Conservation (phyloP, 768 basidiomycete species). For the Lactifluus hygrophoroides region DNA sequence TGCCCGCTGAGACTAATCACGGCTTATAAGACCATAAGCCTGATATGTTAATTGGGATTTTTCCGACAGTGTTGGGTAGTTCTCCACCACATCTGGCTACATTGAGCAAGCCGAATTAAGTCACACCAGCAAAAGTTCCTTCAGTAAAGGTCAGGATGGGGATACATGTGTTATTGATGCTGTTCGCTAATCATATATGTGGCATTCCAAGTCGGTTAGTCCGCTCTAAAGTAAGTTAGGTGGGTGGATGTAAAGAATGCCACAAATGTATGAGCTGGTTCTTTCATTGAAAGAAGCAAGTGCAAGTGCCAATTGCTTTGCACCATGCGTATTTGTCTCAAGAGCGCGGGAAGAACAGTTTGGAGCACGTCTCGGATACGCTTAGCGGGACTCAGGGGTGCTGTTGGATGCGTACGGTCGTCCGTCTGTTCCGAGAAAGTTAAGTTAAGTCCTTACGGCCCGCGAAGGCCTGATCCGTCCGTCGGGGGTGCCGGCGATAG, state of each 20-base stretch:
- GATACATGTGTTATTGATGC: neutral
- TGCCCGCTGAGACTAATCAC: too few species aligned
- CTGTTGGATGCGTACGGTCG: too few species aligned
- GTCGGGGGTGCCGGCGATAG: neutral
- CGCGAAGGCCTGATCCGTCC: conserved; percentile 4
- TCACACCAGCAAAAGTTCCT: conserved; percentile 6
- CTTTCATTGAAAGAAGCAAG: neutral
- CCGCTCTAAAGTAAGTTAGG: neutral
- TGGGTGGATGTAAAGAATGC: neutral
- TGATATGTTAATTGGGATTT: too few species aligned
- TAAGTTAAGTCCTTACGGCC: neutral
- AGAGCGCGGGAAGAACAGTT: neutral
- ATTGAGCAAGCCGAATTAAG: neutral
- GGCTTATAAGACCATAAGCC: too few species aligned
- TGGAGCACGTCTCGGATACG: neutral
- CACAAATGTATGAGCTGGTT: neutral
- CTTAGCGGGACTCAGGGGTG: neutral
- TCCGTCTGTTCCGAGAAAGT: conserved; percentile 3
- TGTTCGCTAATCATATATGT: neutral
- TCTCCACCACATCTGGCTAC: conserved; percentile 5
- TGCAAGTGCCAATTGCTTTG: neutral
- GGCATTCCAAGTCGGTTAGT: neutral
- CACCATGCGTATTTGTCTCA: neutral
- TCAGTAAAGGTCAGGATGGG: neutral
- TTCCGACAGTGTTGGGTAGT: too few species aligned